Percentiles rank a stretch among this genome's conserved stretches.
Evolutionary conservation across 768 basidiomycete species (phyloP).

Genomic region (Leccinum boreale): DNA sequence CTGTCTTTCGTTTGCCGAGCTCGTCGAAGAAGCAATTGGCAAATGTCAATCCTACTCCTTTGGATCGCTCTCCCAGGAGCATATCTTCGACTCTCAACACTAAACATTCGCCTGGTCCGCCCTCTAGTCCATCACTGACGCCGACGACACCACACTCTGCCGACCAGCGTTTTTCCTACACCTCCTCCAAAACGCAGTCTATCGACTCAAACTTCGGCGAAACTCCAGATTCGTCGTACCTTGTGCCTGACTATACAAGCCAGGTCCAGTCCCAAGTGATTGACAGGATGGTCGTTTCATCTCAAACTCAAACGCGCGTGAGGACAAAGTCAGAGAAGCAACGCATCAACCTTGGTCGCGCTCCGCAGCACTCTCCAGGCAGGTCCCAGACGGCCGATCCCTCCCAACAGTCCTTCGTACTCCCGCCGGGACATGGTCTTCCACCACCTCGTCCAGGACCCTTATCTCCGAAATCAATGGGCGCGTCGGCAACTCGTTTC

Average conservation of each 20-base stretch:
- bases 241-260: slow-evolving; percentile 26
- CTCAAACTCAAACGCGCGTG: slow-evolving; percentile 12
- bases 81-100: slow-evolving; percentile 26
- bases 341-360: slow-evolving; percentile 43
- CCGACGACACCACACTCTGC: slow-evolving; percentile 51
- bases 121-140: slow-evolving; percentile 48
- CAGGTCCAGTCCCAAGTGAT: slow-evolving; percentile 14
- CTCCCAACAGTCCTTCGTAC: slow-evolving; percentile 41
- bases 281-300: slow-evolving; percentile 17
- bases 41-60: slow-evolving; percentile 36
- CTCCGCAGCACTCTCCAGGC: slow-evolving; percentile 37
- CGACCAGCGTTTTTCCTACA: slow-evolving; percentile 71
- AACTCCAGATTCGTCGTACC: slow-evolving; percentile 28
- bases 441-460: slow-evolving; percentile 43
- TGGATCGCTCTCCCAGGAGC: slow-evolving; percentile 43
- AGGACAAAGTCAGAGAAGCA: slow-evolving; percentile 50
- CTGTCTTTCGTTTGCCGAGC: slow-evolving; percentile 67
- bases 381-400: slow-evolving; percentile 30
- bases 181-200: slow-evolving; percentile 74
- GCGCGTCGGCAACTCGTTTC: slow-evolving; percentile 80
- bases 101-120: slow-evolving; percentile 26
- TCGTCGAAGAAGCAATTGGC: slow-evolving; percentile 57
- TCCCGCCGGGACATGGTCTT: slow-evolving; percentile 25
- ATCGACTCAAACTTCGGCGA: slow-evolving; percentile 57
- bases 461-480: slow-evolving; percentile 65